These are phyloP conservation scores for Diddensiella transvaalensis DNA, from an alignment of 805 yeast species.

Conservation along the genomic window DNA sequence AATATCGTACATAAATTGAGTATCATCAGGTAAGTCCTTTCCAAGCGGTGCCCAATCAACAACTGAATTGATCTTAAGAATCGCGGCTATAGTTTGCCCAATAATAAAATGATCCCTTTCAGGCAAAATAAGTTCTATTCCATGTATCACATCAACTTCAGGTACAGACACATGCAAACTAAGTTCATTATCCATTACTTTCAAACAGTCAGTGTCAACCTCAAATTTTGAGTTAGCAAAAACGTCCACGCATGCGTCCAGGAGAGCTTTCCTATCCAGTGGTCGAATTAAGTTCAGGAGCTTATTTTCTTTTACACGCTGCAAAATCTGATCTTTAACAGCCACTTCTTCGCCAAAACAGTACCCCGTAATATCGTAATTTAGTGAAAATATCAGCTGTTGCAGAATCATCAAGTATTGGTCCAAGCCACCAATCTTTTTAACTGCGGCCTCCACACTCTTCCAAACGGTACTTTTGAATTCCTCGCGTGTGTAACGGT, in stretches of 20 bases:
- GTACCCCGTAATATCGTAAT: conserved; percentile 7
- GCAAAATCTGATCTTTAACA: background rate
- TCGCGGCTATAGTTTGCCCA: conserved; percentile 58
- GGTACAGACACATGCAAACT: conserved; percentile 62
- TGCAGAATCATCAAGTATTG: conserved; percentile 2
- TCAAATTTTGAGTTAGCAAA: conserved; percentile 9
- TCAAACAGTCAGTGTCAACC: conserved; percentile 14
- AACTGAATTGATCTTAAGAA: conserved; percentile 42
- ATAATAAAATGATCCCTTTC: conserved; percentile 47
- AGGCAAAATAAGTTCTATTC: conserved; percentile 43
- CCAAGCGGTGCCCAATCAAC: conserved; percentile 41
- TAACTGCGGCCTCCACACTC: background rate
- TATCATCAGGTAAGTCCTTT: conserved; percentile 6
- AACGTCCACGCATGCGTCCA: conserved; percentile 4
- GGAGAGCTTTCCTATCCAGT: conserved; percentile 1
- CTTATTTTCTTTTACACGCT: background rate
- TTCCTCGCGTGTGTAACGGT: background rate
- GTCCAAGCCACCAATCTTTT: background rate
- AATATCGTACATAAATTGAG: conserved; percentile 45
- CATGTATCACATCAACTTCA: conserved; percentile 54
- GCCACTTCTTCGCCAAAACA: conserved; percentile 5
- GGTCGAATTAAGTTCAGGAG: conserved; percentile 9
- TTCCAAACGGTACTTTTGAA: background rate
- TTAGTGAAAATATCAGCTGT: background rate
- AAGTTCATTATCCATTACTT: conserved; percentile 30